Base-by-base conservation (phyloP, 2,329 filamentous ascomycete genomes). In the Cryphonectria carpinicola region DNA sequence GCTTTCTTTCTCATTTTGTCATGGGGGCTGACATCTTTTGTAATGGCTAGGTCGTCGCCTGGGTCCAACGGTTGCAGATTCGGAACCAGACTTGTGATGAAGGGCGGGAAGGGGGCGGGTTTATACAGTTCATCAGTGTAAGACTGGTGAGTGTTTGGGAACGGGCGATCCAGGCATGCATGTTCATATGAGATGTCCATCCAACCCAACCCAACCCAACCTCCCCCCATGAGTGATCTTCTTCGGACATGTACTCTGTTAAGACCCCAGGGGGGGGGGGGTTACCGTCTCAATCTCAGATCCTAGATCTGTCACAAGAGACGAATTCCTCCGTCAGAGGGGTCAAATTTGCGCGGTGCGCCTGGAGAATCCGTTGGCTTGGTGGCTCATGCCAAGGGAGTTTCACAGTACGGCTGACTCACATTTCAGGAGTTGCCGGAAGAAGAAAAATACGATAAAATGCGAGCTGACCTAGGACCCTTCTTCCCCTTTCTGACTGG, bases 261-360 rank as follows among this genome's bases (percentile, higher is more conserved):
- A 28, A 11, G 22, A 17, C 52, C 25, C n/a, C 46, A n/a, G 32
- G 46, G 46, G 22, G 46, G 17, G 43, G 4, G 1, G n/a, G n/a
- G n/a, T n/a, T 2, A 25, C 11, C n/a, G 52, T 56, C 52, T n/a
- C 2, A 56, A 56, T 13, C 52, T 56, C 52, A 25, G 25, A 56
- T 56, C n/a, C 54, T 32, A 32, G 25, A 58, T 58, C 54, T 58
- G 54, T 58, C 54, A 32, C 54, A 58, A 58, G 54, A 58, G 54
- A 58, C 28, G 54, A 58, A 17, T 32, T 58, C 54, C 54, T 58
- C 54, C 52, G 52, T 19, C 52, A 3, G 13, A 28, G 10, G 49
- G n/a, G n/a, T 11, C n/a, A 56, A 52, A 46, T 22, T 32, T 32
- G 46, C 22, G 46, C 46, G 19, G 46, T n/a, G 54, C 28, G 54